A percentile compares a stretch with the other conserved stretches of the same genome.
Evolutionary conservation across 257 asterid species (phyloP).

Genomic region (Verbena officinalis): DNA sequence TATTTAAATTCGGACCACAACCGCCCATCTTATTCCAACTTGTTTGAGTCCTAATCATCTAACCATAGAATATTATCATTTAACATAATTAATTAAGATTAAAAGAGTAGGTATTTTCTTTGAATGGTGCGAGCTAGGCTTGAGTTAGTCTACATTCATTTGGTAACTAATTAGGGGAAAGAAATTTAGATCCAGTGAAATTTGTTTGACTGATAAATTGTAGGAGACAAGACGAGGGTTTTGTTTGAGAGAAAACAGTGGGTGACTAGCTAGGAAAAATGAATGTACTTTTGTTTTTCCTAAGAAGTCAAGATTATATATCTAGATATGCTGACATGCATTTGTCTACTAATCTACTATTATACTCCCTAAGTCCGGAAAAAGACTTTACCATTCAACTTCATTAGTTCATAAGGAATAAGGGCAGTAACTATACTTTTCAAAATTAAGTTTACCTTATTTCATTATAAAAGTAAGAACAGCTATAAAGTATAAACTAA

Average conservation of each 20-base stretch:
- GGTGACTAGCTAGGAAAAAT: neutral
- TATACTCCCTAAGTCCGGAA: neutral
- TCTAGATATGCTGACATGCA: neutral
- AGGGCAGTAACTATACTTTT: no score
- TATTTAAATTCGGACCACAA: neutral
- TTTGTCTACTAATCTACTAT: neutral
- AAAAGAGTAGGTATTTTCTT: neutral
- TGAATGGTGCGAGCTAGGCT: neutral
- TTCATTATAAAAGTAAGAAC: no score
- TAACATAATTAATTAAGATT: neutral
- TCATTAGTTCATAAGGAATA: no score
- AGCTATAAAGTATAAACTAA: no score
- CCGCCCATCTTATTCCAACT: neutral
- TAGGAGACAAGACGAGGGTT: no score
- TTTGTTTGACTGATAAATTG: no score
- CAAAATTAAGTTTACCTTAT: no score
- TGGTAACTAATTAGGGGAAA: neutral
- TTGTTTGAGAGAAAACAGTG: neutral
- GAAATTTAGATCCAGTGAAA: no score
- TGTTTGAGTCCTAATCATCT: neutral
- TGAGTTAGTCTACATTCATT: neutral
- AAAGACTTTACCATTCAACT: neutral
- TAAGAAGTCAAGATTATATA: neutral
- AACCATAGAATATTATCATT: slow-evolving; percentile 4
- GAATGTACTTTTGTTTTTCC: neutral